Conservation (phyloP, 169 alveolate genomes). For the Babesia gibsoni region DNA sequence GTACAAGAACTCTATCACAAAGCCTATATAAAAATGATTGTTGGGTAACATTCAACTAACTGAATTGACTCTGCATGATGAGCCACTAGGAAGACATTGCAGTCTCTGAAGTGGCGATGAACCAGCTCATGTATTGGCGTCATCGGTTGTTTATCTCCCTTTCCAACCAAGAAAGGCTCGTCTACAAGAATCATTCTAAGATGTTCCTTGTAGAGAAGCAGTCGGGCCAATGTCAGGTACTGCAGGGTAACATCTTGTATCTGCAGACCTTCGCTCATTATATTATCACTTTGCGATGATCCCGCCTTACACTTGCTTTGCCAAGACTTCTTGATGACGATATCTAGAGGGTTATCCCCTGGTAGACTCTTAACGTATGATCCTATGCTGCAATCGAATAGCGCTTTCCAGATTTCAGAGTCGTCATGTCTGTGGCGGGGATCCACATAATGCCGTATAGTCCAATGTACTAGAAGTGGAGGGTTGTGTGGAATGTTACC, state of each 20-base stretch:
- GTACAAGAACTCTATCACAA: conserved; percentile 50
- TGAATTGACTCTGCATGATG: conserved; percentile 56
- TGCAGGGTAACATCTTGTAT: conserved; percentile 52
- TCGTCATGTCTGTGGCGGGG: conserved; percentile 44
- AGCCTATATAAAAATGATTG: conserved; percentile 17
- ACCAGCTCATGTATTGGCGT: conserved; percentile 45
- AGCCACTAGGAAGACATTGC: conserved; percentile 54
- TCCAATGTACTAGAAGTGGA: conserved; percentile 61
- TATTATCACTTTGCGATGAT: not conserved
- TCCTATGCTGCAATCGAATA: conserved; percentile 23
- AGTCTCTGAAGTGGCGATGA: conserved; percentile 29
- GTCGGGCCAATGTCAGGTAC: conserved; percentile 52
- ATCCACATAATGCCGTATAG: conserved; percentile 55
- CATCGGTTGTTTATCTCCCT: conserved; percentile 5
- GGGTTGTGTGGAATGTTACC: conserved; percentile 63
- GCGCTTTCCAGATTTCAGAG: conserved; percentile 46
- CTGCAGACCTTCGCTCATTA: not conserved
- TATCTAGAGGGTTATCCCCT: conserved; percentile 1
- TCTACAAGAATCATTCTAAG: conserved; percentile 58
- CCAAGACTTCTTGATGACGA: conserved; percentile 28
- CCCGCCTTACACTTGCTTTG: conserved; percentile 11
- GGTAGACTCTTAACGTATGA: conserved; percentile 16
- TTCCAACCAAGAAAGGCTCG: conserved; percentile 34
- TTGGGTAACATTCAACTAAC: not conserved
- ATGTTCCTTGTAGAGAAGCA: conserved; percentile 39